Conservation (phyloP, 768 basidiomycete species). For the Phylloporus sp. region DNA sequence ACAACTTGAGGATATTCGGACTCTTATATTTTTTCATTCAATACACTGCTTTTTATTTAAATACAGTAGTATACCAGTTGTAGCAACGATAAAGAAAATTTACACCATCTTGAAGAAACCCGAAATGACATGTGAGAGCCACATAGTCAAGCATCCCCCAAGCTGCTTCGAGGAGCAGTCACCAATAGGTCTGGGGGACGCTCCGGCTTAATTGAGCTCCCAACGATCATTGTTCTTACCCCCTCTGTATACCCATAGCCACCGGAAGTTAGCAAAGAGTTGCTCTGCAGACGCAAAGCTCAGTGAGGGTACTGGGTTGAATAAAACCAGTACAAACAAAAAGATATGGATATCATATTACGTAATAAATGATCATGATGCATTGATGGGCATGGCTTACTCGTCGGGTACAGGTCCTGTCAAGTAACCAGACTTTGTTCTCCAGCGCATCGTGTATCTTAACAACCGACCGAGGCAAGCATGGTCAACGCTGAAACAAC, state of each 20-base stretch:
- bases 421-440: not conserved
- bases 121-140: constrained; percentile 52
- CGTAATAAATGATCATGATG: constrained; percentile 13
- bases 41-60: not conserved
- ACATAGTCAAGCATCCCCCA: constrained; percentile 74
- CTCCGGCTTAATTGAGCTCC: constrained; percentile 83
- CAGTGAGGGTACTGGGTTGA: constrained; percentile 17
- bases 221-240: constrained; percentile 37
- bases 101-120: not conserved
- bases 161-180: constrained; percentile 36
- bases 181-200: constrained; percentile 43
- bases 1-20: not conserved
- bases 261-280: constrained; percentile 48
- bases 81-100: not conserved
- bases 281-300: constrained; percentile 39
- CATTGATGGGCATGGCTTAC: no score
- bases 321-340: not conserved
- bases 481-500: constrained; percentile 79
- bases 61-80: no score
- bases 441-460: constrained; percentile 15
- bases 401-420: no score
- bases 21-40: not conserved
- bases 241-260: constrained; percentile 51
- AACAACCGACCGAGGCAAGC: constrained; percentile 56
- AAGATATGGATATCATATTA: constrained; percentile 8